Base-by-base conservation (phyloP, 768 basidiomycete genomes). In the Lenzites betulinus region DNA sequence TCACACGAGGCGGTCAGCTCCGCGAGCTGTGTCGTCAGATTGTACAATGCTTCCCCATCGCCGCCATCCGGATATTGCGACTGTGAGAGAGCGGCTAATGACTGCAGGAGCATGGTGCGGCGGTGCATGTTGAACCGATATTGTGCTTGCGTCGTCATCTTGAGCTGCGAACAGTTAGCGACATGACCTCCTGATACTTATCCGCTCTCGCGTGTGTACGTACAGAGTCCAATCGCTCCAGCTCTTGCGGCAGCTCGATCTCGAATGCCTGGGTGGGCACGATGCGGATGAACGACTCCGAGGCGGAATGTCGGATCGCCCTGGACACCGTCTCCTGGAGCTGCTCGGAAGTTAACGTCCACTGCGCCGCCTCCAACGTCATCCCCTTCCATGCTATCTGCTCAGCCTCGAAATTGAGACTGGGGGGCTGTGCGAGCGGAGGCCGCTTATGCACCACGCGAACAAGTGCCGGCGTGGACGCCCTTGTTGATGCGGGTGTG, bases 321-420 rank as follows among this genome's bases (percentile, higher is more conserved):
- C 82, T 79, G 30, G 89, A 86, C 20, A 90, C 90, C 59, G 90
- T 82, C 23, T 82, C 78, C 67, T 91, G 90, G 30, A 92, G 80
- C 62, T 82, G 73, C 15, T 71, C 30, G 0, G 79, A 90, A 74
- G 67, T 76, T 63, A 68, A 82, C 70, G 70, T 84, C 83, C 74
- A 91, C 75, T 69, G 88, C 11, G 90, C 90, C 1, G 85, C 86
- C 60, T 91, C 87, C 25, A 90, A 75, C 0, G 89, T 82, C 60
- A 92, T 74, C 2, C 83, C 84, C 61, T 88, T 88, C 84, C 83
- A 90, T 49, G 78, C 74, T 18, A 90, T 77, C n/a, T 82, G 79
- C 0, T 73, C 67, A 11, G 80, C 70, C 5, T 87, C 85, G 67
- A 91, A 90, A 39, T 76, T 78, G 65, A 90, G 70, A 16, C 76